Percentiles rank a stretch among this genome's conserved stretches.
phyloP scores from a whole-genome alignment of 306 rosid species.

The Quercus alba region DNA sequence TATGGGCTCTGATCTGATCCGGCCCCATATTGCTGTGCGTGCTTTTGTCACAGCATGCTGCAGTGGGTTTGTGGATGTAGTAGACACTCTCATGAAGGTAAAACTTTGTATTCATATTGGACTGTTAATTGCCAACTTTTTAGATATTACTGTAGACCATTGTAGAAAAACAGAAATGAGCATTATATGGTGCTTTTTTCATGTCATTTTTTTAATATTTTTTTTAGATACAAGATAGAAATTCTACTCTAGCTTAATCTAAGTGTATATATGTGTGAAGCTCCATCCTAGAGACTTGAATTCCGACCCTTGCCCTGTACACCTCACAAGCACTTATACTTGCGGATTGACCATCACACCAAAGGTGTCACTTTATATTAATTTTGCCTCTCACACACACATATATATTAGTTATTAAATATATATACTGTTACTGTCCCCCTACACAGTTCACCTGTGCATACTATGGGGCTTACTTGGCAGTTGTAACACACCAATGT shows the following conservation, averaged over 20 bases:
- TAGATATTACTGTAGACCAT: background rate
- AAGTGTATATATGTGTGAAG: no score
- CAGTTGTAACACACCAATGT: background rate
- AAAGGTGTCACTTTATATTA: no score
- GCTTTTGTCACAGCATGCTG: slow-evolving; percentile 83
- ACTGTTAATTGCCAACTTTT: background rate
- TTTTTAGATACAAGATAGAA: no score
- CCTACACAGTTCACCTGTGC: no score
- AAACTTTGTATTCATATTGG: background rate
- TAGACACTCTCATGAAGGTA: slow-evolving; percentile 71
- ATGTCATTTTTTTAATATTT: background rate
- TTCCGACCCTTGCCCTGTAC: accelerated
- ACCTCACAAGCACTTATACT: no score
- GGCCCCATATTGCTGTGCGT: slow-evolving; percentile 73
- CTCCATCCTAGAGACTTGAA: no score
- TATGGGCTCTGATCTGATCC: slow-evolving; percentile 82
- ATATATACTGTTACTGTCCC: background rate
- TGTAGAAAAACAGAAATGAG: background rate
- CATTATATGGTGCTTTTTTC: background rate
- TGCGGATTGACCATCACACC: accelerated
- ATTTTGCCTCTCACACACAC: no score
- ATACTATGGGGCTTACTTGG: no score
- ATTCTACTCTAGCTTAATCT: no score
- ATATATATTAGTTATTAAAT: no score
- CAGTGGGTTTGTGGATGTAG: slow-evolving; percentile 79